A percentile compares a stretch with the other conserved stretches of the same genome.
Conservation (phyloP, 257 asterid species). For the Solanum ossicruentum region DNA sequence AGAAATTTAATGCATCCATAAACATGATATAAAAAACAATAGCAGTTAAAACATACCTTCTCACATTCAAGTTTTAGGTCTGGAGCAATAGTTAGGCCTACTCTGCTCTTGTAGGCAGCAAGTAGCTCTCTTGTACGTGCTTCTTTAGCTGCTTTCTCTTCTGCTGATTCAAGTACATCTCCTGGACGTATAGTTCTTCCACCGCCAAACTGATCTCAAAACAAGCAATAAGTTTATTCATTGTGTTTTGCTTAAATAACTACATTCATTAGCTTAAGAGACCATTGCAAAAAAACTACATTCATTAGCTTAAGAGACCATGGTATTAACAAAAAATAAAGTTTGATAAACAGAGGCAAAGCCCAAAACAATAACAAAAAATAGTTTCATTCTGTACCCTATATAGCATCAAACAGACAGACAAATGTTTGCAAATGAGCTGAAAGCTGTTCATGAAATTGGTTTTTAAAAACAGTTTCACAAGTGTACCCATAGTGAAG, state of each 20-base stretch:
- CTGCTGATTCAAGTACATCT: conserved; percentile 66
- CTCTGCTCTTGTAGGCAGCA: conserved; percentile 55
- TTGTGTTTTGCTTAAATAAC: background rate
- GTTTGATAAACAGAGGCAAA: background rate
- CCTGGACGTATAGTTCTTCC: conserved; percentile 88
- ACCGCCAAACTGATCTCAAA: conserved; percentile 60
- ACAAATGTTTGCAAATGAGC: background rate
- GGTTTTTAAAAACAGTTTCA: background rate
- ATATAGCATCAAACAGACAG: background rate
- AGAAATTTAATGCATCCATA: background rate
- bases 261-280: background rate
- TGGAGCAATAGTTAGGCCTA: conserved; percentile 59
- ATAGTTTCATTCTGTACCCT: background rate
- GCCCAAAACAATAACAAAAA: background rate
- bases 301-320: background rate
- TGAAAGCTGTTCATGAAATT: background rate
- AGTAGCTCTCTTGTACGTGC: conserved; percentile 61
- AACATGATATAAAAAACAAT: background rate
- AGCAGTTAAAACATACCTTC: conserved; percentile 25
- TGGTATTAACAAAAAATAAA: background rate
- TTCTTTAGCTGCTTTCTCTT: conserved; percentile 62
- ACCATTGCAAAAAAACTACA: background rate
- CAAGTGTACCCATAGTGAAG: background rate
- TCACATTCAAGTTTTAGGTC: conserved; percentile 66
- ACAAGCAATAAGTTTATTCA: background rate